Evolutionary conservation across 208 protist genomes (phyloP).

Genomic region (Trypanosoma mega): DNA sequence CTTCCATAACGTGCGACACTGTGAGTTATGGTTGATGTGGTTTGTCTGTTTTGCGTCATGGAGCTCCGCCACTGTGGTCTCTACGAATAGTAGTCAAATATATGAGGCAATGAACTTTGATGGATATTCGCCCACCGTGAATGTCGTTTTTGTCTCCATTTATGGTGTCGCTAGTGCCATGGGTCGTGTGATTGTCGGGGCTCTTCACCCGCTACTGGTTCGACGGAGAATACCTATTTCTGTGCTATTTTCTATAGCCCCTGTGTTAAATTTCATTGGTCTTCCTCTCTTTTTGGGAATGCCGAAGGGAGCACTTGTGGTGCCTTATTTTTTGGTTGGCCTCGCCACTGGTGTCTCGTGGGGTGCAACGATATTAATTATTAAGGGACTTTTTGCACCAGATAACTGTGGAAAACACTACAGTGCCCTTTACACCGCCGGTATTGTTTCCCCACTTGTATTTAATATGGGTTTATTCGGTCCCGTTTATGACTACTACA

Average conservation of each 20-base stretch:
- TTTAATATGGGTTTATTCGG: conserved; percentile 79
- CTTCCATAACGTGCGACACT: conserved; percentile 45
- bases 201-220: conserved; percentile 42
- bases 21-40: conserved; percentile 85
- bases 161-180: conserved; percentile 75
- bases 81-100: conserved; percentile 75
- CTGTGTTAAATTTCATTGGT: conserved; percentile 60
- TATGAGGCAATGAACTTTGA: conserved; percentile 64
- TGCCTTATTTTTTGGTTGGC: conserved; percentile 75
- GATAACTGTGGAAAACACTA: conserved; percentile 82
- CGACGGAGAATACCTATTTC: conserved; percentile 39
- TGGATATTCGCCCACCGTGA: conserved; percentile 56
- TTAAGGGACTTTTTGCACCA: conserved; percentile 59
- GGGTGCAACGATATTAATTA: conserved; percentile 72
- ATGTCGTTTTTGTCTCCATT: conserved; percentile 79
- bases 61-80: conserved; percentile 75
- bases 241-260: conserved; percentile 43
- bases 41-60: conserved; percentile 74
- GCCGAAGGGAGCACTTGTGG: conserved; percentile 32
- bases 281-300: conserved; percentile 60
- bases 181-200: conserved; percentile 70
- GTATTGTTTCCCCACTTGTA: conserved; percentile 76
- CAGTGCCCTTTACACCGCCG: conserved; percentile 78
- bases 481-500: conserved; percentile 70
- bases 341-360: conserved; percentile 76